Evolutionary conservation across 208 protist genomes (phyloP), one percentile per base, ranked within the genome.

Genomic region (Trypanosoma rangeli): DNA sequence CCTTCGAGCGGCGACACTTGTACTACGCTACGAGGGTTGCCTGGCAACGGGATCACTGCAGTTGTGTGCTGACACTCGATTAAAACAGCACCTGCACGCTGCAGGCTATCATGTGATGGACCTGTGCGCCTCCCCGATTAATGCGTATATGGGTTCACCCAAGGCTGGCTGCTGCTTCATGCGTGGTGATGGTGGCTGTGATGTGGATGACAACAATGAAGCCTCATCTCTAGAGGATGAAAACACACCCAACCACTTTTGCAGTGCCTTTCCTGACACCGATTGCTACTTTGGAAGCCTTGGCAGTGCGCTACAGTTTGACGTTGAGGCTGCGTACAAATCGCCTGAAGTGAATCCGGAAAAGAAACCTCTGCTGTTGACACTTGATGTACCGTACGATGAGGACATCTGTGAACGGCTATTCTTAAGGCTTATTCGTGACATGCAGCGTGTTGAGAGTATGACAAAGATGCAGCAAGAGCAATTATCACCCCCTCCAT

Each of bases 331-430:
- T 37, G 68, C 88, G 33, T 82, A 78, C 58, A 72, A 69, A 24
- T 65, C 63, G 20, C n/a, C 64, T 16, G 60, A 61, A 15, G 72
- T 86, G 22, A 87, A 88, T 68, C 73, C 77, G 22, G 67, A 63
- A 4, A 50, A 53, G 18, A 70, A 49, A 52, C 87, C 86, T 46
- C 75, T 95, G 35, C 81, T 95, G 24, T 79, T 95, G 15, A 95
- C 90, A 0, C 79, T 92, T 46, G 90, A 95, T 69, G 90, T 95
- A 5, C 90, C 90, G 1, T 95, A 95, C 65, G 90, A 95, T 68
- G 90, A 95, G 68, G 90, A 95, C 65, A 71, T 95, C 12, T 95
- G 90, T 73, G 87, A 95, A 78, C 63, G 79, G 37, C 85, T 95
- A 15, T 93, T 95, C 65, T 77, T 79, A 52, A 95, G 94, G 70